These are phyloP conservation scores for Pichia sp. DNA, from an alignment of 1,139 yeast species.

Conservation along the genomic window DNA sequence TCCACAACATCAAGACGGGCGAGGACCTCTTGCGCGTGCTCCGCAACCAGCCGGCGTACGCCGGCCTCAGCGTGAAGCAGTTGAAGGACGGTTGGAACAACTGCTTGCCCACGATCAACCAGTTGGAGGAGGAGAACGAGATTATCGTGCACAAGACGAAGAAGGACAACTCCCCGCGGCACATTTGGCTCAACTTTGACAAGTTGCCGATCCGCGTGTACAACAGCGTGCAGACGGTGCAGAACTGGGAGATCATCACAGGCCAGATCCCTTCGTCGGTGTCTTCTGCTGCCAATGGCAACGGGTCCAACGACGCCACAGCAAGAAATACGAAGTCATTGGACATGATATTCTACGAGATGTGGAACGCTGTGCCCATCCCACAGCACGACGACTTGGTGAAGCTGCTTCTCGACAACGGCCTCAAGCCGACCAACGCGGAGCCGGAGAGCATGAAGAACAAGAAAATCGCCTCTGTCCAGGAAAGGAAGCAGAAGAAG, in stretches of 20 bases:
- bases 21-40: conserved; percentile 73
- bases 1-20: conserved; percentile 79
- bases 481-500: conserved; percentile 80
- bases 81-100: conserved; percentile 96
- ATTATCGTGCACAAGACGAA: conserved; percentile 82
- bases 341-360: conserved; percentile 47
- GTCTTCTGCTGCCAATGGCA: conserved; percentile 1
- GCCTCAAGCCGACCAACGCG: conserved; percentile 92
- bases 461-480: conserved; percentile 44
- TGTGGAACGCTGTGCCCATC: conserved; percentile 76
- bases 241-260: conserved; percentile 27
- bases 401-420: conserved; percentile 70
- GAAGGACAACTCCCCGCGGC: conserved; percentile 86
- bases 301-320: conserved; percentile 6
- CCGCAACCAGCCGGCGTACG: conserved; percentile 79
- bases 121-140: conserved; percentile 70
- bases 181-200: conserved; percentile 85
- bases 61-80: conserved; percentile 84
- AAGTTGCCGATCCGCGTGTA: conserved; percentile 46
- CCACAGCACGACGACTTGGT: conserved; percentile 84
- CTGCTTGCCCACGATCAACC: conserved; percentile 73
- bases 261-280: conserved; percentile 8
- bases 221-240: conserved; percentile 34
- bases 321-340: conserved; percentile 12
- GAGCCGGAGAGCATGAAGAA: conserved; percentile 87